These are phyloP conservation scores for Venturiaceae sp. DNA, from an alignment of 2,329 filamentous ascomycete species.

Conservation along the genomic window DNA sequence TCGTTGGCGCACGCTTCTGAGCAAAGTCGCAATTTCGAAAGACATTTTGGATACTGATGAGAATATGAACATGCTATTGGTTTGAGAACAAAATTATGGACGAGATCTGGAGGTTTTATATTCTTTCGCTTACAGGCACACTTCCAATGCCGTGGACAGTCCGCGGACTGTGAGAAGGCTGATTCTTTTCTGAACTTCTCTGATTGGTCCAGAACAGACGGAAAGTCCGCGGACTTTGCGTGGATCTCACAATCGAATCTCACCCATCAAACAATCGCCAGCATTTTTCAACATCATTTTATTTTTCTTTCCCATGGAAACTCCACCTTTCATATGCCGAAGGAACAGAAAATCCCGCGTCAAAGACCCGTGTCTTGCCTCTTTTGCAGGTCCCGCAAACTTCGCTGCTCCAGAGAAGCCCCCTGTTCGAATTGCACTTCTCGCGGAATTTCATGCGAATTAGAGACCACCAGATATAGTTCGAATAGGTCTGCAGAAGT, in stretches of 20 bases:
- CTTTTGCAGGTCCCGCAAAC: constrained; percentile 19
- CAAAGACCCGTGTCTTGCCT: constrained; percentile 17
- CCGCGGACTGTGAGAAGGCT: background rate
- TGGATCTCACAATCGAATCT: too few relatives aligned
- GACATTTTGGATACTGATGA: background rate
- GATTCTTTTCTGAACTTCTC: background rate
- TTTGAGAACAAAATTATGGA: too few relatives aligned
- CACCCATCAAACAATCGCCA: background rate
- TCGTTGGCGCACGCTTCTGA: background rate
- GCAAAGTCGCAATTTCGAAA: background rate
- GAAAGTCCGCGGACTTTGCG: background rate
- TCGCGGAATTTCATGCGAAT: constrained; percentile 14
- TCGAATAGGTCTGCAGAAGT: background rate
- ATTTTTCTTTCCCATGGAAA: background rate
- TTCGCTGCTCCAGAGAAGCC: constrained; percentile 17
- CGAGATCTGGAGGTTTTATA: too few relatives aligned
- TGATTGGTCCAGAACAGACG: too few relatives aligned
- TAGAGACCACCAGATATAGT: constrained; percentile 3
- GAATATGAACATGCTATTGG: background rate
- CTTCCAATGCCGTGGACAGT: background rate
- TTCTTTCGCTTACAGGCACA: too few relatives aligned
- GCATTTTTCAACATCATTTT: background rate
- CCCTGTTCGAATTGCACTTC: constrained; percentile 19
- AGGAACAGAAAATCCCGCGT: background rate
- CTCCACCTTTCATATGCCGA: background rate